These are phyloP conservation scores for Amylostereum areolatum DNA, from an alignment of 1,284 basidiomycete genomes.

Conservation along the genomic window DNA sequence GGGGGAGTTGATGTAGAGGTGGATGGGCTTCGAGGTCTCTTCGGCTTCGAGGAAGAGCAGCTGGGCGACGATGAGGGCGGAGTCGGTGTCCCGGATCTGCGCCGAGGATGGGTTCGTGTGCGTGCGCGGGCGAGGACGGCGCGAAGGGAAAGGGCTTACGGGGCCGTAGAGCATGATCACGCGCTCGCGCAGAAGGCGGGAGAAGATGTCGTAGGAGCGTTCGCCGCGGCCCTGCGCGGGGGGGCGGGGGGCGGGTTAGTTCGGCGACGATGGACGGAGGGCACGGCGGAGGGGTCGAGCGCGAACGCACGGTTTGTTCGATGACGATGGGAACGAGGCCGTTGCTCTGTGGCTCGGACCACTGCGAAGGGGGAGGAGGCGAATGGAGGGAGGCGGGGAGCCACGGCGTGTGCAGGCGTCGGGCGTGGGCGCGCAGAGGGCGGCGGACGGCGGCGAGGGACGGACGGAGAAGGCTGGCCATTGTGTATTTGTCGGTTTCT, in stretches of 20 bases:
- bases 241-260: background rate
- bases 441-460: background rate
- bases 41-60: conserved; percentile 92
- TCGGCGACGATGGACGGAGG: background rate
- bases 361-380: conserved; percentile 38
- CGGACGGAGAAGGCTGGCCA: background rate
- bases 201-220: conserved; percentile 93
- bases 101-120: conserved; percentile 5
- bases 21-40: conserved; percentile 86
- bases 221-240: conserved; percentile 76
- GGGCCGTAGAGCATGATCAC: conserved; percentile 92
- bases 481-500: no score
- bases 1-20: conserved; percentile 92
- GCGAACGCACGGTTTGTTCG: conserved; percentile 75
- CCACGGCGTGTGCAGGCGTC: background rate
- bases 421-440: background rate
- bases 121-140: conserved; percentile 8
- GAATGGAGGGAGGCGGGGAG: conserved; percentile 26
- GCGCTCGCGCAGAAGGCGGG: conserved; percentile 81
- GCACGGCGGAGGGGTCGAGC: background rate
- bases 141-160: conserved; percentile 43
- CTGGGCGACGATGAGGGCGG: conserved; percentile 83
- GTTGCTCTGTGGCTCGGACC: conserved; percentile 39
- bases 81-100: conserved; percentile 81
- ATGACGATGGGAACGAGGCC: conserved; percentile 85